A percentile compares a stretch with the other conserved stretches of the same genome.
These are phyloP conservation scores for Phytopythium chamaehyphon DNA, from an alignment of 352 stramenopile species.

Conservation along the genomic window DNA sequence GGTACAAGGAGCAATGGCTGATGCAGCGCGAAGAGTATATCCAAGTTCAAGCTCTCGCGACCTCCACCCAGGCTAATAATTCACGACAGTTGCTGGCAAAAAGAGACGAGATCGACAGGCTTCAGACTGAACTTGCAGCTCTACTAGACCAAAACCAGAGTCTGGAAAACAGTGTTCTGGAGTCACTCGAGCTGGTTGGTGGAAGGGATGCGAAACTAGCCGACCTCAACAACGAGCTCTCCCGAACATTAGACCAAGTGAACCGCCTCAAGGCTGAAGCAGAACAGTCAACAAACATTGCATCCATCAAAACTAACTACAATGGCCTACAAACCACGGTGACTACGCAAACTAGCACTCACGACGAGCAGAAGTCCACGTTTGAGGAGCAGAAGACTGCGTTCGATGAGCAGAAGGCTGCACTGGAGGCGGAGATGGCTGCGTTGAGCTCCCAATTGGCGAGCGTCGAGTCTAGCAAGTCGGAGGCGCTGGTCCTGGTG, in stretches of 20 bases:
- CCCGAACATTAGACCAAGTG: not conserved
- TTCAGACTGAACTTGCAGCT: slow-evolving; percentile 1
- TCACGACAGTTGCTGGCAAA: not conserved
- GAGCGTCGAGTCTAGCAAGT: not conserved
- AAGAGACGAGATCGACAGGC: not conserved
- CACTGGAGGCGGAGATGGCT: not conserved
- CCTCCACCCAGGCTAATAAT: not conserved
- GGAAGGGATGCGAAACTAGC: slow-evolving; percentile 9
- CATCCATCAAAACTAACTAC: too few relatives aligned
- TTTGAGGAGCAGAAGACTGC: too few relatives aligned
- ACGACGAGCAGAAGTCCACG: too few relatives aligned
- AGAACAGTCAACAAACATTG: too few relatives aligned
- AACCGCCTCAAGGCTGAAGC: too few relatives aligned
- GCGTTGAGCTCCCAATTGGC: too few relatives aligned
- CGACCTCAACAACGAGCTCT: slow-evolving; percentile 9
- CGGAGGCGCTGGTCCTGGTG: not conserved
- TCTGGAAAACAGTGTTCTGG: slow-evolving; percentile 1
- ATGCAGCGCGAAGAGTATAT: slow-evolving; percentile 2
- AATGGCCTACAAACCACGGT: too few relatives aligned
- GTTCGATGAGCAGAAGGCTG: not conserved
- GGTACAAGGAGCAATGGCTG: not conserved
- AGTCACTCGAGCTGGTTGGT: slow-evolving; percentile 4
- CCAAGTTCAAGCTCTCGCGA: not conserved
- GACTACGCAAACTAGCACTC: too few relatives aligned
- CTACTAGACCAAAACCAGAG: slow-evolving; percentile 4